Evolutionary conservation across 2,329 filamentous ascomycete species (phyloP).

Genomic region (Talaromyces sp.): DNA sequence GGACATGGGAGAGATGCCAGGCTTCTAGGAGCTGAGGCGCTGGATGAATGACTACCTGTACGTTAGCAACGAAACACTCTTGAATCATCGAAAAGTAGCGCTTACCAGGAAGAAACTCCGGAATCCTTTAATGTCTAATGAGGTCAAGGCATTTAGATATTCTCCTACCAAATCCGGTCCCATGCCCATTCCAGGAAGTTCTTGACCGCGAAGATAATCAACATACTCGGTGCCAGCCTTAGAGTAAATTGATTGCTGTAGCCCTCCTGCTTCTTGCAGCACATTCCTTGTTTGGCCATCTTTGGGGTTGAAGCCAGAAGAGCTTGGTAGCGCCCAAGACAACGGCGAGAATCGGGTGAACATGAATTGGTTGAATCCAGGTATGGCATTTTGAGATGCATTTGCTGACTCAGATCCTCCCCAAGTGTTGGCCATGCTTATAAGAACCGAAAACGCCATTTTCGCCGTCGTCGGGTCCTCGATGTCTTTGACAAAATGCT

Average conservation of each 20-base stretch:
- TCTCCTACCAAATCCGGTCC: conserved; percentile 42
- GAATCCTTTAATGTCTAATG: conserved; percentile 43
- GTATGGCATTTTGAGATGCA: conserved; percentile 50
- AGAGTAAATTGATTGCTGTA: conserved; percentile 84
- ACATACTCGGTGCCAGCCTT: conserved; percentile 85
- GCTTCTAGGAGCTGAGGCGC: conserved; percentile 39
- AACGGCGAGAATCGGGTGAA: conserved; percentile 82
- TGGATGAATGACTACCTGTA: conserved; percentile 38
- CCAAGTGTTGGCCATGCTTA: conserved; percentile 81
- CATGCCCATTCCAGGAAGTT: conserved; percentile 47
- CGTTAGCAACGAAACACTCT: conserved; percentile 12
- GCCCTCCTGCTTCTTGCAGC: conserved; percentile 74
- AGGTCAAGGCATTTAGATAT: conserved; percentile 42
- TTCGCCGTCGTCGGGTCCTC: conserved; percentile 61
- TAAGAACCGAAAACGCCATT: conserved; percentile 76
- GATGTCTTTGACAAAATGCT: conserved; percentile 74
- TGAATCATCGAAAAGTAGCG: neutral
- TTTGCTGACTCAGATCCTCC: conserved; percentile 66
- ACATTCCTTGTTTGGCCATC: conserved; percentile 88
- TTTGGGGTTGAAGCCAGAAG: conserved; percentile 71
- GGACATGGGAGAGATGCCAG: neutral
- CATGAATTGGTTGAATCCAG: conserved; percentile 88
- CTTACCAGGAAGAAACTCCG: conserved; percentile 46
- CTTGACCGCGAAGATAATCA: conserved; percentile 41
- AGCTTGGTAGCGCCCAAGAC: conserved; percentile 81